Conservation (phyloP, 495 filamentous ascomycete species). For the Hypoxylon fragiforme region DNA sequence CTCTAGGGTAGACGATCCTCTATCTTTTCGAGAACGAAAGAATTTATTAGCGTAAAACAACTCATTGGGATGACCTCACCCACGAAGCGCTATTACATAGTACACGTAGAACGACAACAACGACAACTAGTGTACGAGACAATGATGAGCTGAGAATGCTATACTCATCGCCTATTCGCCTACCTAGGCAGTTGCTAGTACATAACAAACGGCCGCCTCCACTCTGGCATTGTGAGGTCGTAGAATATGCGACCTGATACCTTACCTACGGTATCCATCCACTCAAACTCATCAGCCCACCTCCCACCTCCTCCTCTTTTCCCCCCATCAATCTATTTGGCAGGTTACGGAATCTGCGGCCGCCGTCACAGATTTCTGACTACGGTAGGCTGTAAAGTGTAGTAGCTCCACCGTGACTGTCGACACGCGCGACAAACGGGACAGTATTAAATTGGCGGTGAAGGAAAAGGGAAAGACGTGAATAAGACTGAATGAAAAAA, state of each 20-base stretch:
- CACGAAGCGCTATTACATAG: slow-evolving; percentile 9
- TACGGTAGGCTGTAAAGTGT: slow-evolving; percentile 8
- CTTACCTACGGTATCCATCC: slow-evolving; percentile 4
- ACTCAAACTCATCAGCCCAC: too few relatives aligned
- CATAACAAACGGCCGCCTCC: background rate
- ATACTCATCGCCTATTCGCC: background rate
- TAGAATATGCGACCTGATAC: slow-evolving; percentile 23
- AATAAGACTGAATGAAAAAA: too few relatives aligned
- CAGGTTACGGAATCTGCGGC: slow-evolving; percentile 31
- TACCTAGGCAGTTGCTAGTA: slow-evolving; percentile 4
- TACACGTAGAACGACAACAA: too few relatives aligned
- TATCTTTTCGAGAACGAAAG: background rate
- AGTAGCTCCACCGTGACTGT: slow-evolving; percentile 26
- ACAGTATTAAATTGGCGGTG: slow-evolving; percentile 25
- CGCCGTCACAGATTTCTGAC: slow-evolving; percentile 28
- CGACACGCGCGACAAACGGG: slow-evolving; percentile 31
- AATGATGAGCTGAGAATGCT: background rate
- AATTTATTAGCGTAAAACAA: slow-evolving; percentile 3
- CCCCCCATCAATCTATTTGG: slow-evolving; percentile 27
- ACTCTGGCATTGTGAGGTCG: background rate
- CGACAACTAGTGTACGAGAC: too few relatives aligned
- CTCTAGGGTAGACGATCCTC: slow-evolving; percentile 3
- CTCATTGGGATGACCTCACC: slow-evolving; percentile 6
- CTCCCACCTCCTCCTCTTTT: too few relatives aligned
- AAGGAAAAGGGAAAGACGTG: slow-evolving; percentile 10